Percentiles rank a stretch among this genome's conserved stretches.
Evolutionary conservation across 2,329 filamentous ascomycete genomes (phyloP).

Genomic region (Juglanconis oblonga): DNA sequence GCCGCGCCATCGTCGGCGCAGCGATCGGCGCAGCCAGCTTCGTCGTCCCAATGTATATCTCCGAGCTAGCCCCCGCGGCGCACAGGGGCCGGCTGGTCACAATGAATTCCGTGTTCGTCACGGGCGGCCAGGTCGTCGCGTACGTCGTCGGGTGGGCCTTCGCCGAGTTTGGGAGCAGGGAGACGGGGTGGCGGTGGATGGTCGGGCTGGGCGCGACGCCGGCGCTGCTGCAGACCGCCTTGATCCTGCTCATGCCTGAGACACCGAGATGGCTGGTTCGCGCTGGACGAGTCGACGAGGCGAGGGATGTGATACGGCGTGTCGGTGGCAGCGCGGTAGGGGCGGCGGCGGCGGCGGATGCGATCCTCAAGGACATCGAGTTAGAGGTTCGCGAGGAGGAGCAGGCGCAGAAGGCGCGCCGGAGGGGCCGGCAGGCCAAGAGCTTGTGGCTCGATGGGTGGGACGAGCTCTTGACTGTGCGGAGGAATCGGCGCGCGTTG

Average conservation of each 20-base stretch:
- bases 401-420: conserved; percentile 49
- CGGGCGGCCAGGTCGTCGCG: conserved; percentile 82
- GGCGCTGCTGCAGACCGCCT: conserved; percentile 64
- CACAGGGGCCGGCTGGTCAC: conserved; percentile 79
- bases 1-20: conserved; percentile 66
- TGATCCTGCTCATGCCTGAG: conserved; percentile 77
- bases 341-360: conserved; percentile 47
- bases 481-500: conserved; percentile 70
- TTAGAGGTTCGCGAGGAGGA: conserved; percentile 69
- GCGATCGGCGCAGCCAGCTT: conserved; percentile 76
- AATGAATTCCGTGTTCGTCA: conserved; percentile 78
- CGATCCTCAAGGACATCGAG: conserved; percentile 67
- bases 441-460: conserved; percentile 43
- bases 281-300: conserved; percentile 58
- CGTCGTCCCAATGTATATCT: conserved; percentile 84
- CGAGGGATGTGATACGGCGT: conserved; percentile 61
- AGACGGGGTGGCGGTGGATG: conserved; percentile 83
- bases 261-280: conserved; percentile 85
- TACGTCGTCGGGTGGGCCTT: conserved; percentile 82
- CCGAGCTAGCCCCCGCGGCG: conserved; percentile 75
- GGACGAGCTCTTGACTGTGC: conserved; percentile 53
- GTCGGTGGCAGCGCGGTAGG: conserved; percentile 53
- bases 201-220: conserved; percentile 81
- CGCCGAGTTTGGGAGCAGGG: conserved; percentile 46
- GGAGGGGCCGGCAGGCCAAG: conserved; percentile 25